Percentiles rank a stretch among this genome's conserved stretches.
Conservation (phyloP, 345 rosid genomes). For the Lenwebbia sp. region DNA sequence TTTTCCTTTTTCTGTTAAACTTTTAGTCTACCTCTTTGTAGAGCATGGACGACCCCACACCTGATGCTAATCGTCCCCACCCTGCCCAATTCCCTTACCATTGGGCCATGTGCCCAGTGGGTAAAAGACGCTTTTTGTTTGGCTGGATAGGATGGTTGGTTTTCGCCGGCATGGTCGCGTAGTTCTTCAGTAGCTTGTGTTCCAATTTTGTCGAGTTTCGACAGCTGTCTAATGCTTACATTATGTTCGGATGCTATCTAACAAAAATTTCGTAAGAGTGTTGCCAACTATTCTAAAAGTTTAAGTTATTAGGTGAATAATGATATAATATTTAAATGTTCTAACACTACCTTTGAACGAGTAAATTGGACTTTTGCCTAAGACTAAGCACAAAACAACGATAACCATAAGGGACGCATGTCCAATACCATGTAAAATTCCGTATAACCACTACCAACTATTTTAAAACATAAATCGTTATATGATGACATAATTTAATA, state of each 20-base stretch:
- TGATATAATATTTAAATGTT: not conserved
- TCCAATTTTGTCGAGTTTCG: not conserved
- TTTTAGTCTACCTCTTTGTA: too few species aligned
- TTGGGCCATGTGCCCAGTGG: too few species aligned
- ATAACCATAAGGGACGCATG: not conserved
- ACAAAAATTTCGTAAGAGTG: not conserved
- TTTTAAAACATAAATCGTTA: too few species aligned
- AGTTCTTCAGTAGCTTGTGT: not conserved
- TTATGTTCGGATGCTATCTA: not conserved
- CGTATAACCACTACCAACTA: rapidly evolving
- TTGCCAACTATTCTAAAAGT: rapidly evolving
- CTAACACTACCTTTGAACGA: rapidly evolving
- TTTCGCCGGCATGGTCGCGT: not conserved
- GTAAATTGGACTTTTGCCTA: not conserved
- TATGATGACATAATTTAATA: too few species aligned
- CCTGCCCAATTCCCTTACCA: too few species aligned
- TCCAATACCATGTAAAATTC: not conserved
- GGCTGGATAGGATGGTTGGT: not conserved
- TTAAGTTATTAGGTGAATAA: rapidly evolving
- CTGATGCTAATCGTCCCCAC: too few species aligned
- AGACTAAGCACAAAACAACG: too few species aligned
- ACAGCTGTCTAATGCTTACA: not conserved
- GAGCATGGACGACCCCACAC: too few species aligned
- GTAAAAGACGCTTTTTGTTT: not conserved
- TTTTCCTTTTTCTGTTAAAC: too few species aligned